phyloP scores from a whole-genome alignment of 73 alveolate genomes.

The Paramecium bursaria region DNA sequence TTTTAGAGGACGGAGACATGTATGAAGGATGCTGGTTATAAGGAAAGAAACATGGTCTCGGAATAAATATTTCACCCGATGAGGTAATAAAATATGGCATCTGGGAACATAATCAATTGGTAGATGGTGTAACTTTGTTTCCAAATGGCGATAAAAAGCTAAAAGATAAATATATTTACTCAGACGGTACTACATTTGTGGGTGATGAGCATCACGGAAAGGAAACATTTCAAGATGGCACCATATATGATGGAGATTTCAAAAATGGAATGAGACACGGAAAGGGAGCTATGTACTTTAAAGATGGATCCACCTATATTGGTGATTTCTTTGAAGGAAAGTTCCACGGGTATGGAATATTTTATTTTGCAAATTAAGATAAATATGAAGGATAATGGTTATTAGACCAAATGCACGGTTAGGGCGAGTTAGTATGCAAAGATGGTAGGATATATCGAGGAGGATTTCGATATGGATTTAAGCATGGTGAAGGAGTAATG shows the following conservation, averaged over 20 bases:
- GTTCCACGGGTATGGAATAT: constrained; percentile 60
- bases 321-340: constrained; percentile 56
- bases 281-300: constrained; percentile 11
- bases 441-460: constrained; percentile 91
- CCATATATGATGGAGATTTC: constrained; percentile 60
- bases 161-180: constrained; percentile 23
- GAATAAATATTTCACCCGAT: constrained; percentile 6
- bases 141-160: constrained; percentile 49
- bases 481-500: constrained; percentile 87
- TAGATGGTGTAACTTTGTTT: constrained; percentile 43
- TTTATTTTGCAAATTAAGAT: constrained; percentile 17
- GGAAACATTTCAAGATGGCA: constrained; percentile 41
- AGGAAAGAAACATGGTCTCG: constrained; percentile 61
- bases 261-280: constrained; percentile 57
- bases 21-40: constrained; percentile 63
- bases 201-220: constrained; percentile 32
- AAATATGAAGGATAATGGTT: constrained; percentile 66
- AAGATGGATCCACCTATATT: constrained; percentile 46
- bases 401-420: constrained; percentile 61
- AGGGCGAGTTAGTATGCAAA: constrained; percentile 80
- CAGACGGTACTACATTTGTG: constrained; percentile 25
- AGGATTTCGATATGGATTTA: constrained; percentile 81
- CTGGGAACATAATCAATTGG: constrained; percentile 3
- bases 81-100: constrained; percentile 45
- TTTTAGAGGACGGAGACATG: constrained; percentile 58